Percentiles rank a stretch among this genome's conserved stretches.
Conservation (phyloP, 1,139 yeast genomes). For the Nadsonia starkeyi-henricii region DNA sequence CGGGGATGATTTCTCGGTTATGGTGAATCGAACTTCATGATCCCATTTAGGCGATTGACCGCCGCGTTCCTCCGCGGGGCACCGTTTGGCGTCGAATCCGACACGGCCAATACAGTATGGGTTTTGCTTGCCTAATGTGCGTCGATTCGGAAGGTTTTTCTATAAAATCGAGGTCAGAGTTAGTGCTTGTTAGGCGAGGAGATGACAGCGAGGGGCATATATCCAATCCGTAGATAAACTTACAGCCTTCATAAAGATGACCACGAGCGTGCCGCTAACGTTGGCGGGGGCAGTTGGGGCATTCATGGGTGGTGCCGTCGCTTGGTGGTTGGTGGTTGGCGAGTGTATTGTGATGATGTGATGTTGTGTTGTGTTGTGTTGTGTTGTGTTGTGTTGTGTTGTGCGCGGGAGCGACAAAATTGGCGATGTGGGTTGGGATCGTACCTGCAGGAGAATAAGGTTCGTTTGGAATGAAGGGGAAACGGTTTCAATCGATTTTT, state of each 20-base stretch:
- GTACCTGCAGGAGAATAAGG: too few relatives aligned
- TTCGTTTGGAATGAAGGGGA: too few relatives aligned
- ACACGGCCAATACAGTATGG: slow-evolving; percentile 73
- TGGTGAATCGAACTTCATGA: slow-evolving; percentile 59
- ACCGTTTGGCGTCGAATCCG: slow-evolving; percentile 67
- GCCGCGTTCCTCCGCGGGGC: slow-evolving; percentile 62
- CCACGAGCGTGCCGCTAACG: neutral
- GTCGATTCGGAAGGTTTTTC: slow-evolving; percentile 61
- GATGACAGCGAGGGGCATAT: neutral
- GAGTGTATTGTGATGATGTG: too few relatives aligned
- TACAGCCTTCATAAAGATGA: neutral
- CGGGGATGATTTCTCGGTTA: slow-evolving; percentile 22
- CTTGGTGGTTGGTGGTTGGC: too few relatives aligned
- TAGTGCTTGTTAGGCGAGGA: neutral
- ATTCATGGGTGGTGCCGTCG: too few relatives aligned
- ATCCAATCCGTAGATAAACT: neutral
- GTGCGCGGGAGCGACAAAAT: too few relatives aligned
- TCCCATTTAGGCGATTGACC: slow-evolving; percentile 90
- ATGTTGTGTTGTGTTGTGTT: too few relatives aligned
- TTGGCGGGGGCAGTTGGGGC: too few relatives aligned
- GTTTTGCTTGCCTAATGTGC: slow-evolving; percentile 76
- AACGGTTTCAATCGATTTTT: too few relatives aligned
- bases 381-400: too few relatives aligned
- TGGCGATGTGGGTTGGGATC: too few relatives aligned
- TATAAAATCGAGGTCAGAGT: too few relatives aligned